Evolutionary conservation across 2,329 filamentous ascomycete genomes (phyloP).

Genomic region (Botrytis byssoidea): DNA sequence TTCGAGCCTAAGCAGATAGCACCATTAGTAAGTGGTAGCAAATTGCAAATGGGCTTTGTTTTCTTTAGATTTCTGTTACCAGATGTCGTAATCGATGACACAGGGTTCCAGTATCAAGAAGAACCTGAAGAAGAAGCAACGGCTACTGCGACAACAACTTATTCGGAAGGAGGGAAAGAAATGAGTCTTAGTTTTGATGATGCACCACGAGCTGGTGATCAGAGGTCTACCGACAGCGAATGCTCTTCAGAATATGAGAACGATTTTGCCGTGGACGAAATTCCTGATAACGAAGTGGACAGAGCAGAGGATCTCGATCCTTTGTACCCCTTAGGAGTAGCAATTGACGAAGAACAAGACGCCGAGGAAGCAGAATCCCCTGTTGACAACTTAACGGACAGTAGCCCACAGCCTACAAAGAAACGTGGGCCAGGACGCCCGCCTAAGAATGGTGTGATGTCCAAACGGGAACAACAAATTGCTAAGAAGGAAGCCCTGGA

Average conservation of each 20-base stretch:
- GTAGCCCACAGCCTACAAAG: slow-evolving; percentile 38
- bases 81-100: slow-evolving; percentile 55
- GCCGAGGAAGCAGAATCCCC: slow-evolving; percentile 22
- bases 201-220: slow-evolving; percentile 55
- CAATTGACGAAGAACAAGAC: slow-evolving; percentile 37
- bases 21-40: slow-evolving; percentile 60
- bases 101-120: slow-evolving; percentile 53
- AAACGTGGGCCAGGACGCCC: slow-evolving; percentile 72
- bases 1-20: slow-evolving; percentile 53
- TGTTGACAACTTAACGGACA: slow-evolving; percentile 24
- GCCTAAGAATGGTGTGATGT: slow-evolving; percentile 81
- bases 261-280: slow-evolving; percentile 30
- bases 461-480: slow-evolving; percentile 68
- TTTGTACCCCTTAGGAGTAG: neutral
- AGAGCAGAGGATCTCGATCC: slow-evolving; percentile 23
- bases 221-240: slow-evolving; percentile 40
- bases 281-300: slow-evolving; percentile 28
- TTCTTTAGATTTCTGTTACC: slow-evolving; percentile 68
- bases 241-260: slow-evolving; percentile 30
- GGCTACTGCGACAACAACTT: slow-evolving; percentile 38
- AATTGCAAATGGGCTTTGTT: slow-evolving; percentile 71
- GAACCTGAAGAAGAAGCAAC: slow-evolving; percentile 42
- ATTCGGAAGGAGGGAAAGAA: slow-evolving; percentile 56
- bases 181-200: slow-evolving; percentile 75
- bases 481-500: slow-evolving; percentile 54